Evolutionary conservation across 441 rosid species (phyloP).

Genomic region (Geranium incanum): DNA sequence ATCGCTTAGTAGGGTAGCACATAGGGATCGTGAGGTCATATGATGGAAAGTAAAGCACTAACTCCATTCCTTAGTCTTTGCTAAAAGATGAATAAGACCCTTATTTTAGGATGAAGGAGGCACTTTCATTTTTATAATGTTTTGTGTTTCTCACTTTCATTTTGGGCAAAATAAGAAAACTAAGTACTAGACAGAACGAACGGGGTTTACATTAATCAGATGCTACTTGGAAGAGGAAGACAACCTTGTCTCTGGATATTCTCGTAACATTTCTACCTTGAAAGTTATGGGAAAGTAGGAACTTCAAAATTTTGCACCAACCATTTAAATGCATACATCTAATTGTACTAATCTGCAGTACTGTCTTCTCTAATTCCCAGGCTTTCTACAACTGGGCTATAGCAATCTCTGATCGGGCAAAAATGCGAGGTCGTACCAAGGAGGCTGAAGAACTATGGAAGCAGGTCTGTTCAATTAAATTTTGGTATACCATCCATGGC

Average conservation of each 20-base stretch:
- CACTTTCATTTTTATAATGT: too few relatives aligned
- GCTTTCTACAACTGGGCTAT: conserved; percentile 99
- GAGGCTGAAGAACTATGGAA: conserved; percentile 98
- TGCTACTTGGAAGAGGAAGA: conserved; percentile 6
- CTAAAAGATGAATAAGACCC: neutral
- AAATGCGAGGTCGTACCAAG: conserved; percentile 97
- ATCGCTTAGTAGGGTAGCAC: neutral
- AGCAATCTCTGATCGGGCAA: conserved; percentile 96
- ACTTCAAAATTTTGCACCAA: neutral
- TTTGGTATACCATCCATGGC: conserved; percentile 11
- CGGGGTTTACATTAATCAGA: neutral
- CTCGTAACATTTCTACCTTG: neutral
- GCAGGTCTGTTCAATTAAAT: conserved; percentile 43
- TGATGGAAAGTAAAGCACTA: neutral
- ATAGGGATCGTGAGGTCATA: neutral
- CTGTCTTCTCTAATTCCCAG: conserved; percentile 31
- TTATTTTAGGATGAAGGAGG: neutral
- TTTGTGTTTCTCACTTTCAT: neutral
- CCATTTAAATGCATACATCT: neutral
- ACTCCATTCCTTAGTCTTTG: neutral
- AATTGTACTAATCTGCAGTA: neutral
- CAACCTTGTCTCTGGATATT: neutral
- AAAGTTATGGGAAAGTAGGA: neutral
- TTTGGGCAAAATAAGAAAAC: neutral
- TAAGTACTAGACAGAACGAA: neutral